phyloP scores from a whole-genome alignment of 2,329 filamentous ascomycete genomes.

The Alternaria sp. region DNA sequence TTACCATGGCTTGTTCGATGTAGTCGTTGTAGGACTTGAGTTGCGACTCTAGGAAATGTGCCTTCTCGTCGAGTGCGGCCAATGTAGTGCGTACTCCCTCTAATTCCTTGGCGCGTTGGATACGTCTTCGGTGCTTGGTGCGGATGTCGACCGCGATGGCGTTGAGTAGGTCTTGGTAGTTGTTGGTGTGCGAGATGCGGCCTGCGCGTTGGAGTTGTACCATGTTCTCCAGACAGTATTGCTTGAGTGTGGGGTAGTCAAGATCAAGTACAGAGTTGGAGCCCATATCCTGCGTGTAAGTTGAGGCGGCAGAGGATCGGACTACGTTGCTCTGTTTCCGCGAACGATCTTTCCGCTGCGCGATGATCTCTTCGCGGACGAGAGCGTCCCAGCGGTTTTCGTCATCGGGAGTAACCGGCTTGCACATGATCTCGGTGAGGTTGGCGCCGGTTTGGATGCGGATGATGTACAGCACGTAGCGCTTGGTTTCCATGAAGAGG shows the following conservation, averaged over 20 bases:
- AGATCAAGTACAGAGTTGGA: constrained; percentile 75
- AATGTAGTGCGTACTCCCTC: constrained; percentile 82
- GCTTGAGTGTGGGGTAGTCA: constrained; percentile 91
- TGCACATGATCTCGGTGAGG: constrained; percentile 93
- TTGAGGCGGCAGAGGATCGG: constrained; percentile 85
- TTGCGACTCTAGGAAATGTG: constrained; percentile 90
- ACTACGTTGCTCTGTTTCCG: constrained; percentile 60
- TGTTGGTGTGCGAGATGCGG: constrained; percentile 83
- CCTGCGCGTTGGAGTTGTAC: constrained; percentile 85
- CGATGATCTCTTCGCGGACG: constrained; percentile 77
- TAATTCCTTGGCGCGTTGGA: constrained; percentile 89
- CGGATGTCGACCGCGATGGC: constrained; percentile 96
- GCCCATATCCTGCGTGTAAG: constrained; percentile 65
- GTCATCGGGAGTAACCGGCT: constrained; percentile 84
- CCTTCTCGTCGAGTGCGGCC: constrained; percentile 80
- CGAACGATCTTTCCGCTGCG: constrained; percentile 51
- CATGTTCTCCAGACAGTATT: constrained; percentile 91
- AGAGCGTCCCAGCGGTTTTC: constrained; percentile 86
- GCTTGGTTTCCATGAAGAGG: constrained; percentile 97
- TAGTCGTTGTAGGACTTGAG: constrained; percentile 99
- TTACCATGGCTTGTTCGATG: constrained; percentile 97
- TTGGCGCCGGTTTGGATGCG: constrained; percentile 90
- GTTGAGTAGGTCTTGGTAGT: constrained; percentile 97
- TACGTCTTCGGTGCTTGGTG: constrained; percentile 90
- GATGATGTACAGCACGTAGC: constrained; percentile 96